These are phyloP conservation scores for Asterochloris sp. DNA, from an alignment of 139 green algal genomes.

Conservation along the genomic window DNA sequence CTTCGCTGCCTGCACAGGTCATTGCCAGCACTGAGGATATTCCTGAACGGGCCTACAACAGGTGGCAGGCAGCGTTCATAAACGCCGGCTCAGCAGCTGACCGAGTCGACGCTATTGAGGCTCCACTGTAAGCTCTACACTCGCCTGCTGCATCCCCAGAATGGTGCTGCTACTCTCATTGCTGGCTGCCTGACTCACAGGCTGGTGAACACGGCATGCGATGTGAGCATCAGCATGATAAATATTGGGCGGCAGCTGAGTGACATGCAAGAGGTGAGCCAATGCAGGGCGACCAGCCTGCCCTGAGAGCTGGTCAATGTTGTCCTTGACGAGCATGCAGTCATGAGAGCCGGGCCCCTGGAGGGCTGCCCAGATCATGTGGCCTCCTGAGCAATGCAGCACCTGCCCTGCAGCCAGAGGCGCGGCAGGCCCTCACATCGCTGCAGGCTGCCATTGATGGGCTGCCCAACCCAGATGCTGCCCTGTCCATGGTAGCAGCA, in stretches of 20 bases:
- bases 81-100: not conserved
- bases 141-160: not conserved
- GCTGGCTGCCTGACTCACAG: not conserved
- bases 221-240: not conserved
- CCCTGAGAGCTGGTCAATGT: not conserved
- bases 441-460: not conserved
- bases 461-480: not conserved
- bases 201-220: not conserved
- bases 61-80: not conserved
- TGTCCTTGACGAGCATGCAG: too few relatives aligned
- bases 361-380: too few relatives aligned
- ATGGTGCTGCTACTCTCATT: not conserved
- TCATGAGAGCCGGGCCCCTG: too few relatives aligned
- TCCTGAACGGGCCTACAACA: not conserved
- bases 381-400: not conserved
- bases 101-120: not conserved
- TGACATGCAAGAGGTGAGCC: not conserved
- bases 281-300: not conserved
- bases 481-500: not conserved
- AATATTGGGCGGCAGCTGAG: not conserved
- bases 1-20: not conserved
- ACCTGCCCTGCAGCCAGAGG: not conserved
- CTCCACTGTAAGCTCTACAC: not conserved
- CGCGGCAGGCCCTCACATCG: not conserved
- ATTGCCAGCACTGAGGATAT: conserved; percentile 10